Percentiles rank a stretch among this genome's conserved stretches.
Evolutionary conservation across 176 grass and related monocot species (phyloP).

Genomic region (Microstegium vimineum): DNA sequence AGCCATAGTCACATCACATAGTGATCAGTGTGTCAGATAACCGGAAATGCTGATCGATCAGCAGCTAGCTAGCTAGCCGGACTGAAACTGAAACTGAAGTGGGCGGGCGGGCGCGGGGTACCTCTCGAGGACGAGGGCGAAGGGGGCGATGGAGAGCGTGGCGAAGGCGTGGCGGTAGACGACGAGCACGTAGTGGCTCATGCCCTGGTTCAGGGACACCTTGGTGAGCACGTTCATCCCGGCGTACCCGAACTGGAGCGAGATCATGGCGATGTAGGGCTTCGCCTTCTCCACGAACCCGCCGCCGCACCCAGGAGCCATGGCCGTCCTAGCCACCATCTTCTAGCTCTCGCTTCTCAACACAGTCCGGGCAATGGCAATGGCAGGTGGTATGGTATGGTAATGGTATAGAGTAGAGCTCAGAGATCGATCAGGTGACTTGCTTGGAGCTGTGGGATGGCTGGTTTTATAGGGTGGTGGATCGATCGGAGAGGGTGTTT

Average conservation of each 20-base stretch:
- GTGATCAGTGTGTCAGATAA: not conserved
- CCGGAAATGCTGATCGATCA: not conserved
- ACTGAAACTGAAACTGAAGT: not conserved
- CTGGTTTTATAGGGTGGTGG: constrained; percentile 15
- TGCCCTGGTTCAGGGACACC: constrained; percentile 69
- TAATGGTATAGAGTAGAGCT: not conserved
- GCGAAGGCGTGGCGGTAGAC: constrained; percentile 91
- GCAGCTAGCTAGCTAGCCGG: not conserved
- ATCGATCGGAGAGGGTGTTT: not conserved
- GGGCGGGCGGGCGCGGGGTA: too few species aligned
- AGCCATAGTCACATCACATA: not conserved
- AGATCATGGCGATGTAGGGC: constrained; percentile 83
- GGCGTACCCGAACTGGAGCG: constrained; percentile 80
- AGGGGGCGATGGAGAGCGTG: constrained; percentile 70
- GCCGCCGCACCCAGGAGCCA: constrained; percentile 4
- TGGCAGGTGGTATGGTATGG: not conserved
- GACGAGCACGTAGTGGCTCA: constrained; percentile 92
- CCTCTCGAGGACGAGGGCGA: constrained; percentile 77
- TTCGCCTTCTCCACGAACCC: constrained; percentile 53
- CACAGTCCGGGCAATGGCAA: not conserved
- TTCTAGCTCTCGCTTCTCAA: too few species aligned
- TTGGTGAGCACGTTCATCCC: constrained; percentile 95
- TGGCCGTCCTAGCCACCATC: not conserved
- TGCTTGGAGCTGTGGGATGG: not conserved
- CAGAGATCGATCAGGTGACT: not conserved